A percentile compares a stretch with the other conserved stretches of the same genome.
Conservation (phyloP, 1,284 basidiomycete genomes). For the Ustilago nuda region DNA sequence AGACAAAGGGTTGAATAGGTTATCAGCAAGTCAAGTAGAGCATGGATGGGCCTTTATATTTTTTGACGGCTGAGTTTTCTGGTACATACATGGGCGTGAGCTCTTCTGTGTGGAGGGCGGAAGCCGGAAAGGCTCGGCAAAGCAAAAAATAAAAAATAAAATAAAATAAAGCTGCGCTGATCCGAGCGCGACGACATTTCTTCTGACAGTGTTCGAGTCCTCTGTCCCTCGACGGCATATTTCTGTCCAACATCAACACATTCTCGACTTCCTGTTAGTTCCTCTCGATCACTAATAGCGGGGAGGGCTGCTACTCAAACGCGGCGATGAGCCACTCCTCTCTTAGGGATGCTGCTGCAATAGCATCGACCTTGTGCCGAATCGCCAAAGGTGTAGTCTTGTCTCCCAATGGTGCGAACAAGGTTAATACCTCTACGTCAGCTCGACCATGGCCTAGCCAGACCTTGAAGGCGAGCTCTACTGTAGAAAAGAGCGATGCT, state of each 20-base stretch:
- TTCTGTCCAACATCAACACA: not conserved
- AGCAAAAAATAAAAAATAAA: not conserved
- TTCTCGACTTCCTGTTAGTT: not conserved
- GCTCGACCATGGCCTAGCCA: constrained; percentile 35
- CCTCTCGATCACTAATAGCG: not conserved
- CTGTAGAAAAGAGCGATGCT: not conserved
- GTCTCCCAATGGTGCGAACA: constrained; percentile 21
- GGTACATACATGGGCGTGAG: no score
- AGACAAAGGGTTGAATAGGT: no score
- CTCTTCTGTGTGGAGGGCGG: not conserved
- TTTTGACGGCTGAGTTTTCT: no score
- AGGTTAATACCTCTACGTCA: constrained; percentile 9
- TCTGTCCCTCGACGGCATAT: not conserved
- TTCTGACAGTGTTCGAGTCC: constrained; percentile 2
- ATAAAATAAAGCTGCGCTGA: not conserved
- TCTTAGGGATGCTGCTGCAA: constrained; percentile 45
- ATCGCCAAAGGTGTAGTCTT: constrained; percentile 44
- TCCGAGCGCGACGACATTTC: constrained; percentile 11
- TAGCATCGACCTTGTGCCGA: constrained; percentile 45
- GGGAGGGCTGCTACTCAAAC: constrained; percentile 3
- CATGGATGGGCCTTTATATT: no score
- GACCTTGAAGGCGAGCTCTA: not conserved
- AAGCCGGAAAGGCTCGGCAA: constrained; percentile 12
- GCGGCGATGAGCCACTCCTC: constrained; percentile 37
- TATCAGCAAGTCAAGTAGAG: no score